Evolutionary conservation across 1,284 basidiomycete genomes (phyloP).

Genomic region (Athelia sp.): DNA sequence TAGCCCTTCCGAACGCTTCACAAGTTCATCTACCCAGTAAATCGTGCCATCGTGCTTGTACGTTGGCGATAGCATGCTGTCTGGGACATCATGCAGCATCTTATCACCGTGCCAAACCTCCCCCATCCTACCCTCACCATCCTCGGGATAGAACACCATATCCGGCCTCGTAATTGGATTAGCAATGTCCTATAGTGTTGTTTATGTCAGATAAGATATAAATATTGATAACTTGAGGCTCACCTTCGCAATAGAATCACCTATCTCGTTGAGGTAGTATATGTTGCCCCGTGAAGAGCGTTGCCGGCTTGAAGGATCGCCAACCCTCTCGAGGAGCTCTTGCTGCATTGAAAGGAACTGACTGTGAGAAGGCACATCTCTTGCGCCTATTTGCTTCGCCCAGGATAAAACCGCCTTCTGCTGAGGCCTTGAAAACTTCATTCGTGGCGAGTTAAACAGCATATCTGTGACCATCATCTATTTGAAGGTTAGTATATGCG

Average conservation of each 20-base stretch:
- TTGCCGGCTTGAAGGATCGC: too few species aligned
- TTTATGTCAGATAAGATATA: too few species aligned
- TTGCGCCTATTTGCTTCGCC: constrained; percentile 7
- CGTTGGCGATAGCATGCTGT: not conserved
- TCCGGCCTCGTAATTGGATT: too few species aligned
- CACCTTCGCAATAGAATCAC: too few species aligned
- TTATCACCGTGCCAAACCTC: not conserved
- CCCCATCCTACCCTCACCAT: not conserved
- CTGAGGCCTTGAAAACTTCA: constrained; percentile 9
- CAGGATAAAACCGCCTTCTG: constrained; percentile 9
- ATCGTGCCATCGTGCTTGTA: not conserved
- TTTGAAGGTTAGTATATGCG: too few species aligned
- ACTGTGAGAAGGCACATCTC: constrained; percentile 4
- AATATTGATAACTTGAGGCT: too few species aligned
- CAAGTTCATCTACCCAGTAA: not conserved
- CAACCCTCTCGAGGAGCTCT: too few species aligned
- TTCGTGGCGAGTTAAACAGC: constrained; percentile 8
- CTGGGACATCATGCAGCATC: not conserved
- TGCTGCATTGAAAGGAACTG: too few species aligned
- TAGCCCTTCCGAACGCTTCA: not conserved
- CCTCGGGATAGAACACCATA: not conserved
- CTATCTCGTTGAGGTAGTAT: too few species aligned
- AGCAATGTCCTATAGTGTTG: too few species aligned
- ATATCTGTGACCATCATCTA: constrained; percentile 4
- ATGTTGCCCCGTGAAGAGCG: too few species aligned